Conservation (phyloP, 208 protist genomes). For the Trypanosoma boissoni region DNA sequence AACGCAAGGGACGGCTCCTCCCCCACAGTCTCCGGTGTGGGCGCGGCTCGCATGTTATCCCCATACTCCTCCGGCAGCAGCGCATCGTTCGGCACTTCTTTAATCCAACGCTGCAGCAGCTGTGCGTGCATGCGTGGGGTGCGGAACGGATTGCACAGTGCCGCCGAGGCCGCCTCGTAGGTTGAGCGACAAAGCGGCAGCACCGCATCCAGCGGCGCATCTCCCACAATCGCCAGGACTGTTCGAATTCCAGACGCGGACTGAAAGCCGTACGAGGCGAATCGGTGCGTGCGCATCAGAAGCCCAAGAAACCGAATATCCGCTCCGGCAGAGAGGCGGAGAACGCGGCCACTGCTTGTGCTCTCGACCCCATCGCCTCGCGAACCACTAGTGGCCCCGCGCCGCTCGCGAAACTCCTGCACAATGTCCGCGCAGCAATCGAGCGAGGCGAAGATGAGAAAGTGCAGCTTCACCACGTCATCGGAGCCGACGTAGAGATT, state of each 20-base stretch:
- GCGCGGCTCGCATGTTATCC: conserved; percentile 10
- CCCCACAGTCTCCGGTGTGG: conserved; percentile 17
- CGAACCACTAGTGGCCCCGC: conserved; percentile 7
- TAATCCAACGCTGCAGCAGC: conserved; percentile 25
- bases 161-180: conserved; percentile 67
- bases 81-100: background rate
- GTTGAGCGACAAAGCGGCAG: conserved; percentile 75
- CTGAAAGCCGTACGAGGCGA: conserved; percentile 75
- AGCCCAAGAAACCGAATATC: conserved; percentile 73
- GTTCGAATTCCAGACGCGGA: conserved; percentile 68
- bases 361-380: background rate
- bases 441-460: conserved; percentile 75
- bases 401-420: conserved; percentile 15
- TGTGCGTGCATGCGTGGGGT: conserved; percentile 42
- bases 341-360: background rate
- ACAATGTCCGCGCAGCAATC: conserved; percentile 70
- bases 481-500: conserved; percentile 75
- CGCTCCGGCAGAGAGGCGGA: conserved; percentile 31
- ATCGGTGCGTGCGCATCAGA: conserved; percentile 56
- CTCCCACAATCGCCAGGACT: conserved; percentile 69
- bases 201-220: conserved; percentile 68
- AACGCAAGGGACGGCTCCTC: conserved; percentile 54
- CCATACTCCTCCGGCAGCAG: background rate
- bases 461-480: conserved; percentile 69
- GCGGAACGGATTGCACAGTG: conserved; percentile 79